Evolutionary conservation across 2,329 filamentous ascomycete genomes (phyloP).

Genomic region (Clarireedia paspali): DNA sequence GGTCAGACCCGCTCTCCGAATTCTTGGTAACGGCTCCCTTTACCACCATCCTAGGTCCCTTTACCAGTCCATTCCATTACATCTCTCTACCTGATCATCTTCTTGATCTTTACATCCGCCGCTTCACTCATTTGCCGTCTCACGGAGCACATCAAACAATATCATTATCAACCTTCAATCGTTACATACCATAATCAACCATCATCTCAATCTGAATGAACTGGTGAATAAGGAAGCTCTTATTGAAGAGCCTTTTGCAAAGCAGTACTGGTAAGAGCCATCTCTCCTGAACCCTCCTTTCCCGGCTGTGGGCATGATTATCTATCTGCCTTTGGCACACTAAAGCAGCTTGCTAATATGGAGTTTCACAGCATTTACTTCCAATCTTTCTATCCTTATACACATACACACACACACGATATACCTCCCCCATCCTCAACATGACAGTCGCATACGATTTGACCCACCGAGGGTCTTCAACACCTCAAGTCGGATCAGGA

Average conservation of each 20-base stretch:
- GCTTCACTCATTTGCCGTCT: conserved; percentile 16
- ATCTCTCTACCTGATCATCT: conserved; percentile 14
- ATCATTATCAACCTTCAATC: conserved; percentile 10
- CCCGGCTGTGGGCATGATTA: not conserved
- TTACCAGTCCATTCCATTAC: conserved; percentile 15
- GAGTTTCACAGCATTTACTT: conserved; percentile 12
- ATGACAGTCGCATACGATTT: conserved; percentile 76
- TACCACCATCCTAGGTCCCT: conserved; percentile 11
- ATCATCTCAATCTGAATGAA: conserved; percentile 26
- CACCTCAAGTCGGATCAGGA: conserved; percentile 34
- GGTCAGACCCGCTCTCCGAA: conserved; percentile 25
- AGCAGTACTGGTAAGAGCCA: conserved; percentile 8
- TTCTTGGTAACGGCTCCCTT: conserved; percentile 20
- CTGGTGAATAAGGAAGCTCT: conserved; percentile 27
- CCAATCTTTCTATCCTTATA: conserved; percentile 1
- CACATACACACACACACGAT: conserved; percentile 1
- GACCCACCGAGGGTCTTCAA: conserved; percentile 58
- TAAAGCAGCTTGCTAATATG: not conserved
- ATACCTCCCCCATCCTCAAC: conserved; percentile 26
- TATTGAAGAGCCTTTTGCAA: conserved; percentile 24
- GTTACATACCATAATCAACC: conserved; percentile 7
- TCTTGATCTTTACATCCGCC: conserved; percentile 11
- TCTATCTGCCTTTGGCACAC: not conserved
- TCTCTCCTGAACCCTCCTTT: not conserved
- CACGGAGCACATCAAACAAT: conserved; percentile 8